A percentile compares a stretch with the other conserved stretches of the same genome.
phyloP scores from a whole-genome alignment of 2,329 filamentous ascomycete species.

The Neonectria coccinea region DNA sequence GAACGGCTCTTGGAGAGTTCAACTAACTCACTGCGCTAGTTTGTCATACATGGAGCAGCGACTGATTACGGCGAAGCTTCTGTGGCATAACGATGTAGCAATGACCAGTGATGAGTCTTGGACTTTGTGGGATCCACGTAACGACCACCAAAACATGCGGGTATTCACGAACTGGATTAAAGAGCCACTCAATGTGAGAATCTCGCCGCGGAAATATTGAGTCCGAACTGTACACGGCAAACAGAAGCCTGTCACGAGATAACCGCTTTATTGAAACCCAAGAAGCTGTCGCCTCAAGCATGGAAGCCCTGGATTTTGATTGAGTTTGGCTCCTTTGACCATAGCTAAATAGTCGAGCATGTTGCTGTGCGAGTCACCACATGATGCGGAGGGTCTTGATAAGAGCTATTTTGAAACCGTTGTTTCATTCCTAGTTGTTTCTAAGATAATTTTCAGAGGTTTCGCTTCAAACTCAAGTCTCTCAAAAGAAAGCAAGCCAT shows the following conservation, averaged over 20 bases:
- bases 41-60: constrained; percentile 65
- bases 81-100: constrained; percentile 62
- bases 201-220: constrained; percentile 18
- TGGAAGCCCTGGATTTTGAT: no score
- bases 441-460: background rate
- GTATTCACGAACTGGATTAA: constrained; percentile 48
- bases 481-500: no score
- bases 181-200: constrained; percentile 38
- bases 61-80: constrained; percentile 58
- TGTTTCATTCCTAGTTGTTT: no score
- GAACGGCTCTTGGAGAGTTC: background rate
- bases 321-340: no score
- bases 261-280: no score
- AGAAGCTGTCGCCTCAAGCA: no score
- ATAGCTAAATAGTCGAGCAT: no score
- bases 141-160: constrained; percentile 39
- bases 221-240: no score
- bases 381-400: no score
- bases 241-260: no score
- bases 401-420: no score
- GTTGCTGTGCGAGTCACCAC: no score
- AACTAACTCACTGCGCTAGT: constrained; percentile 47
- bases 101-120: constrained; percentile 30
- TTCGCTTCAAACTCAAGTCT: background rate
- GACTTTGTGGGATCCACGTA: constrained; percentile 44